phyloP scores from a whole-genome alignment of 345 rosid genomes.

The Citrus sinensis region DNA sequence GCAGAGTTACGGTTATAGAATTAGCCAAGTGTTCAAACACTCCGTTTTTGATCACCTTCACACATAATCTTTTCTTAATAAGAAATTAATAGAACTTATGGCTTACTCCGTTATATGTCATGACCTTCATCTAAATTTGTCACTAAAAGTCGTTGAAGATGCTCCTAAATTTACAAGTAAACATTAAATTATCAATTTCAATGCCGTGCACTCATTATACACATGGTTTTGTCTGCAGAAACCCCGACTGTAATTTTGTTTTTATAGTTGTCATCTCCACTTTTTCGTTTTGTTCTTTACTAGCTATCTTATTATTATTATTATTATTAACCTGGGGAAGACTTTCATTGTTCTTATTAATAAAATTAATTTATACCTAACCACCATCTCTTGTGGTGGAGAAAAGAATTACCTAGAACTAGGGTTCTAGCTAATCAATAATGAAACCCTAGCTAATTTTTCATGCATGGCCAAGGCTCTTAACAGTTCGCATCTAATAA shows the following conservation, averaged over 20 bases:
- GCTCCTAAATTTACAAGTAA: background rate
- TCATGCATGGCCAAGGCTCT: constrained; percentile 6
- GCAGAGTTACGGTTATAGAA: background rate
- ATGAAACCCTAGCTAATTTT: constrained; percentile 1
- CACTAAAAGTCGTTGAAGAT: background rate
- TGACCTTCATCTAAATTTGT: background rate
- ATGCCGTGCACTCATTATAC: constrained; percentile 6
- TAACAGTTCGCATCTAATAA: background rate
- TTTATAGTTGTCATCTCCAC: constrained; percentile 2
- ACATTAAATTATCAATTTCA: background rate
- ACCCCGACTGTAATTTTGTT: constrained; percentile 25
- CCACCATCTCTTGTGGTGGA: constrained; percentile 20
- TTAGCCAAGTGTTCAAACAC: background rate
- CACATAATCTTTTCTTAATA: background rate
- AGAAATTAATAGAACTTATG: background rate
- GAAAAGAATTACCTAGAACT: background rate
- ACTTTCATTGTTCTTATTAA: background rate
- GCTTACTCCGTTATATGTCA: no score
- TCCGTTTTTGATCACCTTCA: no score
- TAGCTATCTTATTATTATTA: background rate
- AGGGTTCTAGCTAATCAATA: constrained; percentile 12
- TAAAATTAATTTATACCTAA: background rate
- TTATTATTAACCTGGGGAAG: constrained; percentile 2
- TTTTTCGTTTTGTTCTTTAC: constrained; percentile 10
- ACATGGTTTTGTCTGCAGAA: constrained; percentile 25